Percentiles rank a stretch among this genome's conserved stretches.
Conservation (phyloP, 805 yeast genomes). For the Saccharomycopsis sp. region DNA sequence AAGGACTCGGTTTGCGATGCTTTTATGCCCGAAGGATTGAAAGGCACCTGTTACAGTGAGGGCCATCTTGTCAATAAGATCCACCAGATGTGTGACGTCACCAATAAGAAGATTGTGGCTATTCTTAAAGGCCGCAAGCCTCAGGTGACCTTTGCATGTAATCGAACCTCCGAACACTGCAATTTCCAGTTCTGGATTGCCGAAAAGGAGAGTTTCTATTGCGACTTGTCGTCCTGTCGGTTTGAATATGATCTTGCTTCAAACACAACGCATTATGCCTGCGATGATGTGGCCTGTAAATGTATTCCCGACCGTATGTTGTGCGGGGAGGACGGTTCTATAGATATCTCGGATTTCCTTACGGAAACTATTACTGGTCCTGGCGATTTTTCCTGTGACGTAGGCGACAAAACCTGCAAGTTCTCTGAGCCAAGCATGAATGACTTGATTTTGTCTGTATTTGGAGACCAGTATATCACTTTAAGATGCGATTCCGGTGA, state of each 20-base stretch:
- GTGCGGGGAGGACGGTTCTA: slow-evolving; percentile 91
- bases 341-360: slow-evolving; percentile 88
- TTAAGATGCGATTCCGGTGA: slow-evolving; percentile 80
- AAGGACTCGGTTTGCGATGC: slow-evolving; percentile 71
- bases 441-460: slow-evolving; percentile 79
- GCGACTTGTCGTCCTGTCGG: slow-evolving; percentile 71
- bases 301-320: slow-evolving; percentile 90
- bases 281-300: slow-evolving; percentile 73
- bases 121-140: slow-evolving; percentile 78
- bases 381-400: slow-evolving; percentile 81
- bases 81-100: slow-evolving; percentile 92
- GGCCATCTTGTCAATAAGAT: slow-evolving; percentile 77
- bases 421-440: slow-evolving; percentile 97
- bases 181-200: slow-evolving; percentile 97
- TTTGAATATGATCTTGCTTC: slow-evolving; percentile 54
- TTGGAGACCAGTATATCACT: slow-evolving; percentile 91
- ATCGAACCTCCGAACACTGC: slow-evolving; percentile 56
- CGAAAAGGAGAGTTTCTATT: slow-evolving; percentile 80
- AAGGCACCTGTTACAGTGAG: slow-evolving; percentile 83
- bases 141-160: slow-evolving; percentile 88
- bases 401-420: slow-evolving; percentile 52
- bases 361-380: slow-evolving; percentile 90
- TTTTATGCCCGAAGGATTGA: slow-evolving; percentile 78
- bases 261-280: slow-evolving; percentile 70
- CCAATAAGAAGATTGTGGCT: slow-evolving; percentile 77